A percentile compares a stretch with the other conserved stretches of the same genome.
Evolutionary conservation across 1,139 yeast genomes (phyloP).

Genomic region (Pichia sp.): DNA sequence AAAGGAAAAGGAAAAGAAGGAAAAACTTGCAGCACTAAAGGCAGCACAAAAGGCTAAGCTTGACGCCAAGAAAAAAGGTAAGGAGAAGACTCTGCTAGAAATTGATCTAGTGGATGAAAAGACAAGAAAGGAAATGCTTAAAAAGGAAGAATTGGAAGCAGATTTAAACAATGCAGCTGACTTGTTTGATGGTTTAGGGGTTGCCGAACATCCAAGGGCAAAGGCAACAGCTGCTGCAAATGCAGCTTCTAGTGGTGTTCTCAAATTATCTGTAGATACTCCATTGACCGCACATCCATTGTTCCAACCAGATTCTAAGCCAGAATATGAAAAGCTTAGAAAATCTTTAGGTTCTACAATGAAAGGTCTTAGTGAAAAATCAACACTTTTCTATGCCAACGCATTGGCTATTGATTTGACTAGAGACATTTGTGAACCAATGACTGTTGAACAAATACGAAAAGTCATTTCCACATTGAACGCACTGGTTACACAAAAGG

Average conservation of each 20-base stretch:
- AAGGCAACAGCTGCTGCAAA: slow-evolving; percentile 37
- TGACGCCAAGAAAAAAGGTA: slow-evolving; percentile 18
- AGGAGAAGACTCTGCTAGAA: slow-evolving; percentile 35
- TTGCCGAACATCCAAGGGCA: slow-evolving; percentile 69
- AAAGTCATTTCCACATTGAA: slow-evolving; percentile 82
- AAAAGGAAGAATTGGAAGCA: slow-evolving; percentile 71
- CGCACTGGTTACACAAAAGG: slow-evolving; percentile 78
- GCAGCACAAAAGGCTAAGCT: slow-evolving; percentile 16
- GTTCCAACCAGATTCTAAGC: slow-evolving; percentile 73
- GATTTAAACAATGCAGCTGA: slow-evolving; percentile 93
- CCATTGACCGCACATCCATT: slow-evolving; percentile 70
- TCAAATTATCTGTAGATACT: slow-evolving; percentile 50
- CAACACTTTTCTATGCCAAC: slow-evolving; percentile 63
- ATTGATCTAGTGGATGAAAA: slow-evolving; percentile 59
- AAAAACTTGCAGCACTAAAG: slow-evolving; percentile 23
- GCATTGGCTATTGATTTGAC: slow-evolving; percentile 76
- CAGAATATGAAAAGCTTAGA: slow-evolving; percentile 77
- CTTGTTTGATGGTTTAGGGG: slow-evolving; percentile 77
- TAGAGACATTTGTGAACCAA: slow-evolving; percentile 77
- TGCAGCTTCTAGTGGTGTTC: slow-evolving; percentile 26
- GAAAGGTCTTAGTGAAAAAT: slow-evolving; percentile 55
- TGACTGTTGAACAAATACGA: slow-evolving; percentile 74
- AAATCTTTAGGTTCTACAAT: slow-evolving; percentile 68
- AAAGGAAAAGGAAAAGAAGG: slow-evolving; percentile 32
- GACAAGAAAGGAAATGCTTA: slow-evolving; percentile 65